A percentile compares a stretch with the other conserved stretches of the same genome.
These are phyloP conservation scores for Hericium alpestre DNA, from an alignment of 768 basidiomycete species.

Conservation along the genomic window DNA sequence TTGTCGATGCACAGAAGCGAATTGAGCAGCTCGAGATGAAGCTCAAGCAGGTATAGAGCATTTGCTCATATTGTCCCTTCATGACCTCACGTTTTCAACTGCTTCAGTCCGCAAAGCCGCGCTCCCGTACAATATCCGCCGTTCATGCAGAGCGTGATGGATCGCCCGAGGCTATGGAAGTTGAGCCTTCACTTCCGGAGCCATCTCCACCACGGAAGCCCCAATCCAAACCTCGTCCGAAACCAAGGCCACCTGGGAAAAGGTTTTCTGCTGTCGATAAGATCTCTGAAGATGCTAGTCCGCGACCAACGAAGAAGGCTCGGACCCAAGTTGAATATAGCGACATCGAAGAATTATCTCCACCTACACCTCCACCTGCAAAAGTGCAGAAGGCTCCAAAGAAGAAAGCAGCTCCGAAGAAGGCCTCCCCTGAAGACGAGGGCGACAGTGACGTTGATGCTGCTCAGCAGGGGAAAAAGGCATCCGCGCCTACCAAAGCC, in stretches of 20 bases:
- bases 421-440: background rate
- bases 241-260: background rate
- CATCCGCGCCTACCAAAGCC: background rate
- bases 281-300: background rate
- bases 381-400: background rate
- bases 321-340: background rate
- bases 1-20: background rate
- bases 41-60: too few species aligned
- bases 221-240: too few species aligned
- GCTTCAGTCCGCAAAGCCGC: too few species aligned
- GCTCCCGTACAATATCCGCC: too few species aligned
- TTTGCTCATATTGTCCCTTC: too few species aligned
- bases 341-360: background rate
- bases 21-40: background rate
- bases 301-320: background rate
- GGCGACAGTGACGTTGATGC: background rate
- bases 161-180: too few species aligned
- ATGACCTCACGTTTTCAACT: too few species aligned
- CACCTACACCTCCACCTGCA: background rate
- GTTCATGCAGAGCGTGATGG: too few species aligned
- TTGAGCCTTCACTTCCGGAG: too few species aligned
- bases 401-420: background rate
- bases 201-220: too few species aligned
- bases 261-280: background rate
- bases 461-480: background rate